Conservation (phyloP, 2,329 filamentous ascomycete species). For the Eutypa lata region DNA sequence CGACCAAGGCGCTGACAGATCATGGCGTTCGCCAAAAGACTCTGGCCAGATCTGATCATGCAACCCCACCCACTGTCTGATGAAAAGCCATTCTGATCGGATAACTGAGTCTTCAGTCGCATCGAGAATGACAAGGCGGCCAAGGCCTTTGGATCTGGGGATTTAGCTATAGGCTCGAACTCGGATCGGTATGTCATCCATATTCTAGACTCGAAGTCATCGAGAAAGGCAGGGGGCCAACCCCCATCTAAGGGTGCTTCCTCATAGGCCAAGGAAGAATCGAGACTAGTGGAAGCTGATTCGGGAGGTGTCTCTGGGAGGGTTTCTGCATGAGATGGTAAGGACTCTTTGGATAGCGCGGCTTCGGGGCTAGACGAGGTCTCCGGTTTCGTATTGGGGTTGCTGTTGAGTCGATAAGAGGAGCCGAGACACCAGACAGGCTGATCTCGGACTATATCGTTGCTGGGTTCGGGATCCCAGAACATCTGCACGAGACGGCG, state of each 20-base stretch:
- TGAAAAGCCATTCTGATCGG: constrained; percentile 78
- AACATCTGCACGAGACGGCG: constrained; percentile 85
- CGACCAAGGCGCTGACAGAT: constrained; percentile 71
- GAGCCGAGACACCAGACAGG: constrained; percentile 80
- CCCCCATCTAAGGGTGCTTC: constrained; percentile 47
- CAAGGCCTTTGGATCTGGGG: constrained; percentile 67
- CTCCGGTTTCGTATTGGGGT: constrained; percentile 14
- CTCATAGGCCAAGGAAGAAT: constrained; percentile 49
- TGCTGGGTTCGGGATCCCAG: constrained; percentile 85
- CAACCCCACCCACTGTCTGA: constrained; percentile 97
- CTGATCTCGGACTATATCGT: constrained; percentile 64
- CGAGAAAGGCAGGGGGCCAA: constrained; percentile 83
- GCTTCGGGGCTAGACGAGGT: constrained; percentile 9
- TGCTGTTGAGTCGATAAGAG: constrained; percentile 44
- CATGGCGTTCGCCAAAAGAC: constrained; percentile 83
- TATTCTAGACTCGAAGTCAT: constrained; percentile 87
- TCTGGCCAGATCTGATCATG: constrained; percentile 97
- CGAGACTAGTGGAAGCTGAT: constrained; percentile 49
- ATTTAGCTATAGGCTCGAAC: constrained; percentile 79
- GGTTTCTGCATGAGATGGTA: constrained; percentile 18
- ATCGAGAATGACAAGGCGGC: constrained; percentile 78
- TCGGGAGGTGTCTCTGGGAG: constrained; percentile 45
- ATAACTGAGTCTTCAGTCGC: constrained; percentile 75
- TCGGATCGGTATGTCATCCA: constrained; percentile 96
- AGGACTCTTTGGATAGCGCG: constrained; percentile 9